Evolutionary conservation across 2,329 filamentous ascomycete species (phyloP).

Genomic region (Cladorrhinum sp.): DNA sequence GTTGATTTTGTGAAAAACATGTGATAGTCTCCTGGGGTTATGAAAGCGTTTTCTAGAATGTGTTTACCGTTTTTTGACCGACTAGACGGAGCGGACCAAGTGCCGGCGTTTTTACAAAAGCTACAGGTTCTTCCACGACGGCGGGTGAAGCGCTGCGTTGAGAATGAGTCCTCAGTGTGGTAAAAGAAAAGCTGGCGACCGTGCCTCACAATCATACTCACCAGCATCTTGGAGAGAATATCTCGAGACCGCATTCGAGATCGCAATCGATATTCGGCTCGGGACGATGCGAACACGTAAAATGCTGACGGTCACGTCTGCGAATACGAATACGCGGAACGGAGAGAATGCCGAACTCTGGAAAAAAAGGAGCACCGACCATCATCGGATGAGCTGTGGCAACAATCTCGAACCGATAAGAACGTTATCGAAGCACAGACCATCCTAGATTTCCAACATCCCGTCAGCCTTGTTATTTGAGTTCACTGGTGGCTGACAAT

Average conservation of each 20-base stretch:
- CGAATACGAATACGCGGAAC: slow-evolving; percentile 20
- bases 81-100: not conserved
- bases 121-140: not conserved
- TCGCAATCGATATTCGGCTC: not conserved
- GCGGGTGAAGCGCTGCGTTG: too few relatives aligned
- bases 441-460: slow-evolving; percentile 1
- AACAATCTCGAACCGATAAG: slow-evolving; percentile 3
- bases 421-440: not conserved
- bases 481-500: not conserved
- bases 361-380: not conserved
- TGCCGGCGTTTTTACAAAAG: not conserved
- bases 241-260: not conserved
- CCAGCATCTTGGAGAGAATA: too few relatives aligned
- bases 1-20: not conserved
- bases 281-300: not conserved
- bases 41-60: not conserved
- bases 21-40: not conserved
- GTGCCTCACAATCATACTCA: too few relatives aligned
- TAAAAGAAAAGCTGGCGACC: too few relatives aligned
- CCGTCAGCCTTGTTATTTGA: slow-evolving; percentile 3
- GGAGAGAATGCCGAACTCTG: slow-evolving; percentile 2
- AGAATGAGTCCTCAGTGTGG: too few relatives aligned
- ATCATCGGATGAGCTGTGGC: not conserved
- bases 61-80: not conserved
- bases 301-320: not conserved